Evolutionary conservation across 768 basidiomycete species (phyloP).

Genomic region (Russula ochroleuca): DNA sequence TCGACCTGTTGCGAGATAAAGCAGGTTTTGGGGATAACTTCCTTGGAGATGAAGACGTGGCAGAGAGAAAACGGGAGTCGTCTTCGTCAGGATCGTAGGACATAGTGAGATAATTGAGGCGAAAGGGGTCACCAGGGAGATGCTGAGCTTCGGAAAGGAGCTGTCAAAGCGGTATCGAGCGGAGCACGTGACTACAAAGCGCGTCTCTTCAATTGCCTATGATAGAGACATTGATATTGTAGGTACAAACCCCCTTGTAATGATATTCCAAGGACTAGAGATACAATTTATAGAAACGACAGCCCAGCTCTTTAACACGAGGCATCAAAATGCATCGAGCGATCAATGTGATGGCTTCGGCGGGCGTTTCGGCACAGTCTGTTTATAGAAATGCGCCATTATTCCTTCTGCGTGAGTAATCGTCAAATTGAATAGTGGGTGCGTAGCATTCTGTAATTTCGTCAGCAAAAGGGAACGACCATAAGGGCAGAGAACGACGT

Average conservation of each 20-base stretch:
- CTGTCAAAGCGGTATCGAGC: not conserved
- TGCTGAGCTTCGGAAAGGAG: not conserved
- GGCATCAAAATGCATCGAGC: not conserved
- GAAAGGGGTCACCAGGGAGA: not conserved
- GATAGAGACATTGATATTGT: too few species aligned
- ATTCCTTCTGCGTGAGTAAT: conserved; percentile 60
- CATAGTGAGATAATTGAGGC: conserved; percentile 10
- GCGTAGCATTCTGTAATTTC: conserved; percentile 64
- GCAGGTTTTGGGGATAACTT: conserved; percentile 34
- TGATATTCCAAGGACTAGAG: not conserved
- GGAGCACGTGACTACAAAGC: not conserved
- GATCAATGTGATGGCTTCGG: not conserved
- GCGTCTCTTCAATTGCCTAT: too few species aligned
- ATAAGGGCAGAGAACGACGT: conserved; percentile 30
- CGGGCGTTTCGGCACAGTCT: conserved; percentile 39
- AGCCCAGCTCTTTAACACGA: not conserved
- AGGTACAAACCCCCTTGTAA: too few species aligned
- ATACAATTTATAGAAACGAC: not conserved
- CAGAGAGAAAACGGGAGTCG: conserved; percentile 34
- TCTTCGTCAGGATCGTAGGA: conserved; percentile 23
- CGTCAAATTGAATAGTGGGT: conserved; percentile 74
- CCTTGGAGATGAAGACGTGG: conserved; percentile 30
- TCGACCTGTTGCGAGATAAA: conserved; percentile 42
- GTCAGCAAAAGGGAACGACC: not conserved
- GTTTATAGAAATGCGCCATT: conserved; percentile 71